phyloP scores from a whole-genome alignment of 768 basidiomycete species.

The Asterophora lycoperdoides region DNA sequence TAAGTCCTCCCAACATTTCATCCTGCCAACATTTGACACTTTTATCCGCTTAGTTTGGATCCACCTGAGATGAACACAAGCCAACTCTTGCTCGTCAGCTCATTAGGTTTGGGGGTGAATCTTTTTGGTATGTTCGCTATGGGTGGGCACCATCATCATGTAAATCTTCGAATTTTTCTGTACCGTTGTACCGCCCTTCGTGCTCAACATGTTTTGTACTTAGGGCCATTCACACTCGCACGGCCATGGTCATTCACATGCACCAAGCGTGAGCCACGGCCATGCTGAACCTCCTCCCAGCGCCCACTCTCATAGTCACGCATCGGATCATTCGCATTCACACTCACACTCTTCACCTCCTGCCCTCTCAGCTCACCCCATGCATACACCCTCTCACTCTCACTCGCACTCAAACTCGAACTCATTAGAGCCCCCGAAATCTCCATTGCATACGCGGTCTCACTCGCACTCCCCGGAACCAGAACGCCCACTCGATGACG shows the following conservation, averaged over 20 bases:
- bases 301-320: slow-evolving; percentile 21
- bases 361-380: not conserved
- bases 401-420: slow-evolving; percentile 22
- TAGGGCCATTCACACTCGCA: slow-evolving; percentile 59
- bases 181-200: not conserved
- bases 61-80: slow-evolving; percentile 98
- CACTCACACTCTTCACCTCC: slow-evolving; percentile 10
- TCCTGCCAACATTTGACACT: not conserved
- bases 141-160: slow-evolving; percentile 91
- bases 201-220: not conserved
- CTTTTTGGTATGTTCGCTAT: slow-evolving; percentile 99
- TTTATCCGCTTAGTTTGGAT: slow-evolving; percentile 52
- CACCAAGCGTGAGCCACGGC: slow-evolving; percentile 14
- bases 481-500: slow-evolving; percentile 1
- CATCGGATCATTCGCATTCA: slow-evolving; percentile 23
- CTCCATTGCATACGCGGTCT: too few species aligned
- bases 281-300: slow-evolving; percentile 21
- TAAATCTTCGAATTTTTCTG: slow-evolving; percentile 28
- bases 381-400: slow-evolving; percentile 13
- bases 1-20: slow-evolving; percentile 30
- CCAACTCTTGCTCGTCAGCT: slow-evolving; percentile 86
- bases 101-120: slow-evolving; percentile 88
- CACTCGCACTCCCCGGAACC: slow-evolving; percentile 23
- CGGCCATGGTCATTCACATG: slow-evolving; percentile 38
- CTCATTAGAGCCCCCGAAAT: too few species aligned